Evolutionary conservation across 2,329 filamentous ascomycete species (phyloP).

Genomic region (Pyricularia grisea): DNA sequence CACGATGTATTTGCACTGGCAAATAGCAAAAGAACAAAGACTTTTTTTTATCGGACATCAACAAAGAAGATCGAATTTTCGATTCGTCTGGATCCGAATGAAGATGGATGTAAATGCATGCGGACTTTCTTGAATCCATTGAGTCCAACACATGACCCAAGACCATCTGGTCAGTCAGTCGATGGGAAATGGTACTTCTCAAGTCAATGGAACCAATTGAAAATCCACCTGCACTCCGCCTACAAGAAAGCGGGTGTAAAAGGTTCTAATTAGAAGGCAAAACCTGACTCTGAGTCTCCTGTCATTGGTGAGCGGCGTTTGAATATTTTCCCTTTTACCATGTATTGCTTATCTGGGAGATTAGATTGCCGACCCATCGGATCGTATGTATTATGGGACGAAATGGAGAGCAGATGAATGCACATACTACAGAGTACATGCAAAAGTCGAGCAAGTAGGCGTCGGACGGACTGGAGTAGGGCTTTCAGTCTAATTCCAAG

Average conservation of each 20-base stretch:
- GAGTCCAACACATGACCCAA: no score
- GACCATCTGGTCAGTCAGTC: no score
- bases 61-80: background rate
- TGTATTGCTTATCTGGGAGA: background rate
- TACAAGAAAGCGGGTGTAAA: background rate
- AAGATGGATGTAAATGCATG: background rate
- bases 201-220: background rate
- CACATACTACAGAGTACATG: no score
- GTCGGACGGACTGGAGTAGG: background rate
- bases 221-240: background rate
- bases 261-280: background rate
- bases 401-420: background rate
- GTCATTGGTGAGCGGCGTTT: background rate
- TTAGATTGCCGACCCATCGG: background rate
- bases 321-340: background rate
- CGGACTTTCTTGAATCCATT: background rate
- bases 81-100: background rate
- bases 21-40: background rate
- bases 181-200: no score
- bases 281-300: background rate
- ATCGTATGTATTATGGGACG: background rate
- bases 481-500: background rate
- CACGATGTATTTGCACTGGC: background rate
- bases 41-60: background rate
- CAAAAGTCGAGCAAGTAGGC: no score